Conservation (phyloP, 805 yeast species). For the Candida piceae region DNA sequence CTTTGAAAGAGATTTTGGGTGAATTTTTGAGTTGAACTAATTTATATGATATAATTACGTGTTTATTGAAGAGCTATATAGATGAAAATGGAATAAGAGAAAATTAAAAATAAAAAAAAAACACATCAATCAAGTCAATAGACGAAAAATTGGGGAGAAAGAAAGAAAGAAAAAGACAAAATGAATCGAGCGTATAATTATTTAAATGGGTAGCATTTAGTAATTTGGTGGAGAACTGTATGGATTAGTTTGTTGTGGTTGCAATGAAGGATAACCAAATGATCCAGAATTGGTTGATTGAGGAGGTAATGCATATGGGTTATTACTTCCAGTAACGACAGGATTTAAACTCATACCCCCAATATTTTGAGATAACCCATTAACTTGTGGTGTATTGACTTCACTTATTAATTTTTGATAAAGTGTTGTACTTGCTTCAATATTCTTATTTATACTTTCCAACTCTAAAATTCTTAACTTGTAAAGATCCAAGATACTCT, state of each 20-base stretch:
- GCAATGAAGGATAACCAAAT: neutral
- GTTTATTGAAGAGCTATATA: no score
- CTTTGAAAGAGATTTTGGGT: slow-evolving; percentile 7
- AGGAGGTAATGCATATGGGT: neutral
- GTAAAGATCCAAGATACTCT: slow-evolving; percentile 72
- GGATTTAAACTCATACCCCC: slow-evolving; percentile 5
- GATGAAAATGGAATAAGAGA: no score
- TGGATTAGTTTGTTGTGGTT: neutral
- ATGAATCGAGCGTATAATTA: no score
- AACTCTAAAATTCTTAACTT: slow-evolving; percentile 75
- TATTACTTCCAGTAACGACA: slow-evolving; percentile 8
- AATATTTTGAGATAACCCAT: slow-evolving; percentile 5
- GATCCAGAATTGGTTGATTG: neutral
- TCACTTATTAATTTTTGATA: slow-evolving; percentile 55
- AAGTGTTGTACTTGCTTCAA: slow-evolving; percentile 59
- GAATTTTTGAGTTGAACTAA: neutral
- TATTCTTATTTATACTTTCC: slow-evolving; percentile 61
- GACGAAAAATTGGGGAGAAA: no score
- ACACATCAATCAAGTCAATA: no score
- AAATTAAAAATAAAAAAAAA: no score
- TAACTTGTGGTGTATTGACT: slow-evolving; percentile 6
- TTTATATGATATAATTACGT: no score
- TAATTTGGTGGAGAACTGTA: no score
- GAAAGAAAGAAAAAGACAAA: no score
- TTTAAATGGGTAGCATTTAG: no score